Evolutionary conservation across 768 basidiomycete species (phyloP).

Genomic region (Mycena rebaudengoi): DNA sequence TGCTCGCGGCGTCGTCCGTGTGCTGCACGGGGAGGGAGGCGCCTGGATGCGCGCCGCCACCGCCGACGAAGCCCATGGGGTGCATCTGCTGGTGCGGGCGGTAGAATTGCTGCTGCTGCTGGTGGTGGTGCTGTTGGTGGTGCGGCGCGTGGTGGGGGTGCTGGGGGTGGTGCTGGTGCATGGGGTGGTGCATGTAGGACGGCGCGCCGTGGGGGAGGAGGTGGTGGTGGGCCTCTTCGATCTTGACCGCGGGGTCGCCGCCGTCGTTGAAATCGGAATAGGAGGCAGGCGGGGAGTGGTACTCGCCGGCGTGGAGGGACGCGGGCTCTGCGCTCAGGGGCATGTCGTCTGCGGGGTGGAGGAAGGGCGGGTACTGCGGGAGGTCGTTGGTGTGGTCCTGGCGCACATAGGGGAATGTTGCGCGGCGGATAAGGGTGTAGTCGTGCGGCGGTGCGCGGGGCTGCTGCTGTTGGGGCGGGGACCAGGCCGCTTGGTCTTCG

Average conservation of each 20-base stretch:
- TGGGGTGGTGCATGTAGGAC: constrained; percentile 24
- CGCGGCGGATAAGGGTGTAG: constrained; percentile 63
- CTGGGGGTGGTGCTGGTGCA: constrained; percentile 48
- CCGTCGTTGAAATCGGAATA: constrained; percentile 54
- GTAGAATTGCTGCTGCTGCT: neutral
- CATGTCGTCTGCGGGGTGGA: constrained; percentile 44
- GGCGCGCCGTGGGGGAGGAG: constrained; percentile 56
- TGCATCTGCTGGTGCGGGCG: neutral
- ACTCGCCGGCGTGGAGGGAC: constrained; percentile 44
- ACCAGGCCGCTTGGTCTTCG: constrained; percentile 35
- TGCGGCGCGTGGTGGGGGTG: constrained; percentile 19
- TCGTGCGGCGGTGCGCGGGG: constrained; percentile 48
- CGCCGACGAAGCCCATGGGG: too few species aligned
- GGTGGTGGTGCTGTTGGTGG: neutral
- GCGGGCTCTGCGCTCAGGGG: constrained; percentile 40
- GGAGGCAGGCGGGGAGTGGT: constrained; percentile 50
- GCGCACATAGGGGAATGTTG: constrained; percentile 80
- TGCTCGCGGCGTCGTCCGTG: constrained; percentile 89
- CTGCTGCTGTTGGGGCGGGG: constrained; percentile 2
- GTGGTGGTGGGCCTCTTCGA: constrained; percentile 78
- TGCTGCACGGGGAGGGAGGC: constrained; percentile 86
- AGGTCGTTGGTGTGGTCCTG: constrained; percentile 67
- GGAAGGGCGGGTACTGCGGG: constrained; percentile 51
- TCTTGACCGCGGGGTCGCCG: constrained; percentile 61
- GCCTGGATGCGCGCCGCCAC: constrained; percentile 54